phyloP scores from a whole-genome alignment of 1,284 basidiomycete species.

The Inonotus hispidus region DNA sequence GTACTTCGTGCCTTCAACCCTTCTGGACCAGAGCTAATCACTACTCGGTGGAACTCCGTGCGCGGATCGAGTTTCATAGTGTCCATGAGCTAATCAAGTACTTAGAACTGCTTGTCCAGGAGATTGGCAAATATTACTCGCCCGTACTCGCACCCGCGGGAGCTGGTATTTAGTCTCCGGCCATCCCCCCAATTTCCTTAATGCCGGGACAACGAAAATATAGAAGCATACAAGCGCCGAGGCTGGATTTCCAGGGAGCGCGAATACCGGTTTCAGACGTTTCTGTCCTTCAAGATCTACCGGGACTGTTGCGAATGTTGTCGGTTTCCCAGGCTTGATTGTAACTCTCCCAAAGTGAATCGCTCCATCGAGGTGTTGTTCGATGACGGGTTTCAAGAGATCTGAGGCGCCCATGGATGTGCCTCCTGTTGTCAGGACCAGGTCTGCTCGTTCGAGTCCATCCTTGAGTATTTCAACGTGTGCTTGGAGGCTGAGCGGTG shows the following conservation, averaged over 20 bases:
- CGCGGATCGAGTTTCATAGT: slow-evolving; percentile 67
- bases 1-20: slow-evolving; percentile 69
- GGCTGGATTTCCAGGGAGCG: slow-evolving; percentile 85
- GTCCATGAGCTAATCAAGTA: slow-evolving; percentile 43
- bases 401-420: slow-evolving; percentile 89
- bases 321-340: slow-evolving; percentile 76
- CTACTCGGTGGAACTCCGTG: slow-evolving; percentile 78
- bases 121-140: slow-evolving; percentile 26
- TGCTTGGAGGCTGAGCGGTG: slow-evolving; percentile 43
- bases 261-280: slow-evolving; percentile 63
- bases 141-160: slow-evolving; percentile 63
- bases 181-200: slow-evolving; percentile 72
- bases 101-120: background rate
- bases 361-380: slow-evolving; percentile 66
- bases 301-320: slow-evolving; percentile 79
- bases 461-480: slow-evolving; percentile 54
- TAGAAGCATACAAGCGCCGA: slow-evolving; percentile 86
- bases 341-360: slow-evolving; percentile 77
- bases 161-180: slow-evolving; percentile 48
- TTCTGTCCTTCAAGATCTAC: slow-evolving; percentile 22
- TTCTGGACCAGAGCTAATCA: slow-evolving; percentile 42
- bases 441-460: slow-evolving; percentile 61
- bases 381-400: slow-evolving; percentile 82
- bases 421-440: slow-evolving; percentile 81
- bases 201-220: slow-evolving; percentile 77